Percentiles rank a stretch among this genome's conserved stretches.
Evolutionary conservation across 1,139 yeast genomes (phyloP).

Genomic region (Suzukiozyma palmioleophila): DNA sequence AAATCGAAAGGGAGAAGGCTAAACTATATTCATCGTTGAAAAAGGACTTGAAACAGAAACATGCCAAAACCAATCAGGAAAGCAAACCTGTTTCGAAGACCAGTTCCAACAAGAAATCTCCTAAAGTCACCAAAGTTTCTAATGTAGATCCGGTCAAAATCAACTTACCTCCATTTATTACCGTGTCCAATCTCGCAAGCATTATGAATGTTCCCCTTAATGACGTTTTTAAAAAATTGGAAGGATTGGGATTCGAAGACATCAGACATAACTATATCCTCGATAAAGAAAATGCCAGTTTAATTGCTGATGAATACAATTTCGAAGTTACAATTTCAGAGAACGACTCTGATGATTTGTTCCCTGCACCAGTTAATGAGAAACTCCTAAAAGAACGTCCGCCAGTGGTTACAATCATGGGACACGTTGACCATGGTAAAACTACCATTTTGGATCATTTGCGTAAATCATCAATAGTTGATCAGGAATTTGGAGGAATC

Average conservation of each 20-base stretch:
- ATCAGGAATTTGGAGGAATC: slow-evolving; percentile 90
- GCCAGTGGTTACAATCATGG: slow-evolving; percentile 97
- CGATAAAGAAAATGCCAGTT: slow-evolving; percentile 78
- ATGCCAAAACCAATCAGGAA: slow-evolving; percentile 1
- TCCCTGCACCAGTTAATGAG: slow-evolving; percentile 39
- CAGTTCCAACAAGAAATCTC: slow-evolving; percentile 6
- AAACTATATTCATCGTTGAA: slow-evolving; percentile 2
- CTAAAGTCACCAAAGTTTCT: slow-evolving; percentile 10
- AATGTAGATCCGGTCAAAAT: slow-evolving; percentile 30
- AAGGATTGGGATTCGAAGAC: slow-evolving; percentile 71
- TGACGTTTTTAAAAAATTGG: slow-evolving; percentile 53
- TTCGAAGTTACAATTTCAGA: slow-evolving; percentile 61
- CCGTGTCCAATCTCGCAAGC: slow-evolving; percentile 74
- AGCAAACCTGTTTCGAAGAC: slow-evolving; percentile 4
- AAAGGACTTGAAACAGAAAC: slow-evolving; percentile 1
- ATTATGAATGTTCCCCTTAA: slow-evolving; percentile 62
- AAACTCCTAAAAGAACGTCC: slow-evolving; percentile 62
- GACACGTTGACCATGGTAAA: slow-evolving; percentile 98
- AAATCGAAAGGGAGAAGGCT: slow-evolving; percentile 5
- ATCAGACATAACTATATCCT: slow-evolving; percentile 74
- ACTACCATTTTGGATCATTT: slow-evolving; percentile 87
- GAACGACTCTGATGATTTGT: slow-evolving; percentile 60
- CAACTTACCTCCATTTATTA: slow-evolving; percentile 66
- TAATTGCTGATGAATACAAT: slow-evolving; percentile 87
- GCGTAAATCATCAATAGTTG: slow-evolving; percentile 78